Evolutionary conservation across 441 rosid genomes (phyloP).

Genomic region (Populus tomentosa): DNA sequence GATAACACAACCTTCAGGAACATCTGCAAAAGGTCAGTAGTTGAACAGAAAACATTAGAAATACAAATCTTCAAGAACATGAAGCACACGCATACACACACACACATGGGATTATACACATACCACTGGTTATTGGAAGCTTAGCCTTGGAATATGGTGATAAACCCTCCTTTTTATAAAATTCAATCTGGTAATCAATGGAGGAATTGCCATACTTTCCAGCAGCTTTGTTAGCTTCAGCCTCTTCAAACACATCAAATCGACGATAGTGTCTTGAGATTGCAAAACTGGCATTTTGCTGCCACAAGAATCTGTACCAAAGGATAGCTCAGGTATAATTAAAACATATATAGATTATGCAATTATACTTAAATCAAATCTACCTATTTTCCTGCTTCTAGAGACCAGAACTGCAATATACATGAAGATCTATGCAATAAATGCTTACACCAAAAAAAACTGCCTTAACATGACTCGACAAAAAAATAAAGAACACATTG

Average conservation of each 20-base stretch:
- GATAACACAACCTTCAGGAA: slow-evolving; percentile 89
- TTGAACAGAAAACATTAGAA: slow-evolving; percentile 4
- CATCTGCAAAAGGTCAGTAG: slow-evolving; percentile 49
- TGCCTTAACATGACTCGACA: background rate
- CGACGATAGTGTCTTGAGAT: slow-evolving; percentile 23
- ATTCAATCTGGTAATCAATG: slow-evolving; percentile 68
- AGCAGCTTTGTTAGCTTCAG: slow-evolving; percentile 89
- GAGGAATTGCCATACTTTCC: slow-evolving; percentile 75
- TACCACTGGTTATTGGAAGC: slow-evolving; percentile 87
- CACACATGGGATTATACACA: slow-evolving; percentile 8
- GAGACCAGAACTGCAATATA: background rate
- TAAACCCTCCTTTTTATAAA: slow-evolving; percentile 72
- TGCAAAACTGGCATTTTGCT: slow-evolving; percentile 65
- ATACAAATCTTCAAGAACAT: background rate
- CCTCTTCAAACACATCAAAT: slow-evolving; percentile 79
- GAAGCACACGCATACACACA: background rate
- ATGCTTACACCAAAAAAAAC: background rate
- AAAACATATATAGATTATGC: background rate
- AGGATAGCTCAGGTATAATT: background rate
- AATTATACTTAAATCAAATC: background rate
- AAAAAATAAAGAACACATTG: background rate
- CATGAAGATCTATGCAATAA: background rate
- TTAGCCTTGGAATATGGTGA: slow-evolving; percentile 70
- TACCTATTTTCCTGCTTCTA: background rate
- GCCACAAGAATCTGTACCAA: slow-evolving; percentile 65